These are phyloP conservation scores for Xylaria castorea DNA, from an alignment of 495 filamentous ascomycete species.

Conservation along the genomic window DNA sequence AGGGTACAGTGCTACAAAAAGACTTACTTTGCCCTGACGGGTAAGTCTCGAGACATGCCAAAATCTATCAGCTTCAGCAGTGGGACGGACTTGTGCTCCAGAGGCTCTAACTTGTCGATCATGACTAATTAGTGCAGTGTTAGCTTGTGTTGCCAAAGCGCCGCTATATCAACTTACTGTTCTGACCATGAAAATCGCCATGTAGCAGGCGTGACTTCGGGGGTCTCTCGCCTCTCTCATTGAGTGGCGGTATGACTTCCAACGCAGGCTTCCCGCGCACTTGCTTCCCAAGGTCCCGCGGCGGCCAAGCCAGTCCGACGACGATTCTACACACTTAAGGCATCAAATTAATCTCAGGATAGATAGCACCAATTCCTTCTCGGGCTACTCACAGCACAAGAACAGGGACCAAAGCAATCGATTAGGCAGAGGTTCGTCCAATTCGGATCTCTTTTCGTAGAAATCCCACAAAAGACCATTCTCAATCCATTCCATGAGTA, in stretches of 20 bases:
- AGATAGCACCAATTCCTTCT: not conserved
- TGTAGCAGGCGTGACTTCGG: conserved; percentile 27
- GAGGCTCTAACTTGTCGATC: conserved; percentile 29
- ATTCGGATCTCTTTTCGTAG: conserved; percentile 16
- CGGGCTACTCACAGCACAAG: conserved; percentile 27
- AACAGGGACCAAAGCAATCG: conserved; percentile 37
- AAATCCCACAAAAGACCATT: conserved; percentile 27
- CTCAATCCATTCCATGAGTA: conserved; percentile 35
- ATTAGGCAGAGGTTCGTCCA: conserved; percentile 32
- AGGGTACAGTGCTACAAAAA: not conserved
- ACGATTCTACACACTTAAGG: conserved; percentile 33
- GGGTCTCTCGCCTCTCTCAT: conserved; percentile 13
- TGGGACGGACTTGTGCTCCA: conserved; percentile 26
- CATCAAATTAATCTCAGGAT: not conserved
- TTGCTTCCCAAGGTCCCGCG: not conserved
- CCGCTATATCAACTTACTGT: conserved; percentile 24
- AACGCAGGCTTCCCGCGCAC: not conserved
- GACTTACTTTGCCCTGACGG: conserved; percentile 18
- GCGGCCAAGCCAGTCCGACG: conserved; percentile 35
- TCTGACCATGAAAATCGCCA: conserved; percentile 32
- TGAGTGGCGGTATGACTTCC: conserved; percentile 24
- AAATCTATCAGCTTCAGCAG: conserved; percentile 36
- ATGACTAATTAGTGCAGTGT: conserved; percentile 32
- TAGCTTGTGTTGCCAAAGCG: not conserved
- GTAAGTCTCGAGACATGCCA: conserved; percentile 22